phyloP scores from a whole-genome alignment of 2,329 filamentous ascomycete species.

The Trichophyton verrucosum region DNA sequence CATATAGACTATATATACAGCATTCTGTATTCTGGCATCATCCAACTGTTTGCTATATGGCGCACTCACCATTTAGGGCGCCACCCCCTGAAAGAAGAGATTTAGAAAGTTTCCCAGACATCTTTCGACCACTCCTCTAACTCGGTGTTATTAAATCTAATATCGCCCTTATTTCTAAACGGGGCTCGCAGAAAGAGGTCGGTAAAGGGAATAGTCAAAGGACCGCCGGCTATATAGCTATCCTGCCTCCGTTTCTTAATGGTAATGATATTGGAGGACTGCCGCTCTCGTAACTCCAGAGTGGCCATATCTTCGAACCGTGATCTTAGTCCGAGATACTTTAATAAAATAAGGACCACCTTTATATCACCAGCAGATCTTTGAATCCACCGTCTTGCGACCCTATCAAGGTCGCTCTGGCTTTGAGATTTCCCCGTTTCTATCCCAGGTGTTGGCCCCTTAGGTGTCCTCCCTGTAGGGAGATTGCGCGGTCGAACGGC shows the following conservation, averaged over 20 bases:
- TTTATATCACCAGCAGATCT: slow-evolving; percentile 1
- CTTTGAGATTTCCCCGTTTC: not conserved
- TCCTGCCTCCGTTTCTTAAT: not conserved
- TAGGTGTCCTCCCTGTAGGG: not conserved
- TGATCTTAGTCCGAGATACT: slow-evolving; percentile 1
- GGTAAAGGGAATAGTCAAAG: slow-evolving; percentile 4
- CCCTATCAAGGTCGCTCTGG: not conserved
- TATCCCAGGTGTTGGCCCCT: slow-evolving; percentile 5
- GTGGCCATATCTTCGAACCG: not conserved
- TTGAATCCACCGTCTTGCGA: not conserved
- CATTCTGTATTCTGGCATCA: not conserved
- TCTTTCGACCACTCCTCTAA: not conserved
- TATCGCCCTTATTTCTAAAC: not conserved
- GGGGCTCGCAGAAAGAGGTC: slow-evolving; percentile 6
- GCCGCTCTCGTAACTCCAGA: not conserved
- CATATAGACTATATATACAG: not conserved
- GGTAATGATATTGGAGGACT: not conserved
- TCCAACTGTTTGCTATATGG: not conserved
- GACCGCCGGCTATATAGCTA: not conserved
- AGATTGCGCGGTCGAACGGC: not conserved
- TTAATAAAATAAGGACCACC: slow-evolving; percentile 1
- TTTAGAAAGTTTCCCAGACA: not conserved
- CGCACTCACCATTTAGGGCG: not conserved
- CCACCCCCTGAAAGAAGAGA: not conserved
- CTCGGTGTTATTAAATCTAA: not conserved